Conservation (phyloP, 2,329 filamentous ascomycete genomes). For the Botrytis fabae region DNA sequence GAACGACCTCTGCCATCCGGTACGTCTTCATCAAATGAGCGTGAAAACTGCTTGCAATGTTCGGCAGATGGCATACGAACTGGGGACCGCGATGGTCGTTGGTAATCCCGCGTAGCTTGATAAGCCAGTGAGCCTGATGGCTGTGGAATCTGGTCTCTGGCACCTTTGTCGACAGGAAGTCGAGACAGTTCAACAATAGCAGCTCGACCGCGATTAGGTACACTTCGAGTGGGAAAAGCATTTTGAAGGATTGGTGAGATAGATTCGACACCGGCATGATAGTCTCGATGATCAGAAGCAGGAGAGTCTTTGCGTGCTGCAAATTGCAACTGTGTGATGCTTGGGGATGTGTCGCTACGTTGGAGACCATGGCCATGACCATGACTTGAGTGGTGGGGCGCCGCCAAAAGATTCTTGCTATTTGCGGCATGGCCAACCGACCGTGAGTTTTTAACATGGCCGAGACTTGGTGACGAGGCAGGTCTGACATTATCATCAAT, state of each 20-base stretch:
- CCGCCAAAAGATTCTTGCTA: conserved; percentile 12
- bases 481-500: conserved; percentile 22
- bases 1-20: not conserved
- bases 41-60: not conserved
- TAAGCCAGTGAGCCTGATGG: conserved; percentile 4
- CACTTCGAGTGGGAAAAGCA: not conserved
- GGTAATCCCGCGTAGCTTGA: conserved; percentile 5
- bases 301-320: not conserved
- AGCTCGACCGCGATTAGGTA: conserved; percentile 5
- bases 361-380: conserved; percentile 22
- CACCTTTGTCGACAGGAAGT: not conserved
- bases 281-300: not conserved
- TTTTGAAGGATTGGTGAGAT: conserved; percentile 8
- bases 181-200: conserved; percentile 4
- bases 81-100: conserved; percentile 9
- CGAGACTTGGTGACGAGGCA: conserved; percentile 25
- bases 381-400: conserved; percentile 13
- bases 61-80: not conserved
- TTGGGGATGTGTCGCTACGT: conserved; percentile 32
- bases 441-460: conserved; percentile 33
- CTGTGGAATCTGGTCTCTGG: not conserved
- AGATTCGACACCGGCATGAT: conserved; percentile 10
- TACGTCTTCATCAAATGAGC: conserved; percentile 4
- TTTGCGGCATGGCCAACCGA: conserved; percentile 29
- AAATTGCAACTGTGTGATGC: conserved; percentile 15